Percentiles rank a stretch among this genome's conserved stretches.
Conservation (phyloP, 2,329 filamentous ascomycete species). For the Leptosphaerulina australis region DNA sequence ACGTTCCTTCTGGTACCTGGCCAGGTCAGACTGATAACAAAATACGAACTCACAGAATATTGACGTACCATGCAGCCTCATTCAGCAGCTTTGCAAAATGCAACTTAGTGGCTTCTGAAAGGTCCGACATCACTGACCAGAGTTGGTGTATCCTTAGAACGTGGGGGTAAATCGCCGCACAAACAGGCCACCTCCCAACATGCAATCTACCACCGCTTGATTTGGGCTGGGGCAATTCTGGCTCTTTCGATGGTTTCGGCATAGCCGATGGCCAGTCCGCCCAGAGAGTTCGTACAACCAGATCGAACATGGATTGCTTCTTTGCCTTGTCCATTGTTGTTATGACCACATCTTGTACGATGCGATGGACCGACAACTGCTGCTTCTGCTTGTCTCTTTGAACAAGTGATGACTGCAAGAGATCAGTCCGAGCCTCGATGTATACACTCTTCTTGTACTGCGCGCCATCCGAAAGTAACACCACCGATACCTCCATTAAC, state of each 20-base stretch:
- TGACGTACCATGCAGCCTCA: neutral
- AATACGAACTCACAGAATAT: neutral
- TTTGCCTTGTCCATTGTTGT: neutral
- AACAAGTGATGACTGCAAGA: conserved; percentile 8
- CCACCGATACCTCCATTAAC: conserved; percentile 8
- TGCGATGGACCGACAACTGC: conserved; percentile 9
- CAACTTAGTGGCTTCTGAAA: neutral
- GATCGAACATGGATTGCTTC: conserved; percentile 3
- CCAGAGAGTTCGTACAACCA: conserved; percentile 8
- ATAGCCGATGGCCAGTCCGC: conserved; percentile 17
- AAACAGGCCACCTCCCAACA: conserved; percentile 8
- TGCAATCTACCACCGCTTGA: neutral
- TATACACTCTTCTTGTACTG: conserved; percentile 5
- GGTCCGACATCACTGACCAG: conserved; percentile 1
- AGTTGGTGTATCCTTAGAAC: conserved; percentile 15
- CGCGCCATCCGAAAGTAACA: conserved; percentile 3
- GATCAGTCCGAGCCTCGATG: conserved; percentile 5
- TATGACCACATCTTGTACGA: conserved; percentile 10
- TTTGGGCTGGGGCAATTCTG: conserved; percentile 14
- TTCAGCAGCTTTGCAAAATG: neutral
- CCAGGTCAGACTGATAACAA: neutral
- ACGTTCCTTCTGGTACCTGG: conserved; percentile 15
- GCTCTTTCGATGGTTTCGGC: conserved; percentile 10
- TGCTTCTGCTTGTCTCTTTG: conserved; percentile 9
- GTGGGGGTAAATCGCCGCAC: conserved; percentile 13